Evolutionary conservation across 345 rosid genomes (phyloP).

Genomic region (Acer saccharum): DNA sequence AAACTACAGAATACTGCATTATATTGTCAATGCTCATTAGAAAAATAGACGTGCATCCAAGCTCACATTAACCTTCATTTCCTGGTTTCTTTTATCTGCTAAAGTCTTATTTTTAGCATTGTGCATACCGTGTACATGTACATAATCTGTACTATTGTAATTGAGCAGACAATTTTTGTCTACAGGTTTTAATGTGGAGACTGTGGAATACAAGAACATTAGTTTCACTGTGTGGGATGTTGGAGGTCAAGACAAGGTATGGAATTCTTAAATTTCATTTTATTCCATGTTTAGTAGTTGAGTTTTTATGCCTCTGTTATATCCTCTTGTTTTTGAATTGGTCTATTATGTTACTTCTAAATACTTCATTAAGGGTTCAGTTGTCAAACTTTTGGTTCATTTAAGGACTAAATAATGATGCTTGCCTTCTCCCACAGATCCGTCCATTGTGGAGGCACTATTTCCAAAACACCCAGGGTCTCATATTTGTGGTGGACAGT

Average conservation of each 20-base stretch:
- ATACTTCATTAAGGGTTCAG: background rate
- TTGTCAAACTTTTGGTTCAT: background rate
- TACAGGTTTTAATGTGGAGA: constrained; percentile 88
- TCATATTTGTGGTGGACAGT: constrained; percentile 88
- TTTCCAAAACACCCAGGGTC: constrained; percentile 86
- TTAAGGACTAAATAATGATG: background rate
- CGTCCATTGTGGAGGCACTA: constrained; percentile 93
- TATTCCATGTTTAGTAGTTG: background rate
- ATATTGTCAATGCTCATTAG: background rate
- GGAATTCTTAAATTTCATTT: background rate
- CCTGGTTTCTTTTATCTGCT: constrained; percentile 2
- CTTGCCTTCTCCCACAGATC: constrained; percentile 41
- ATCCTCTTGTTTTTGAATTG: background rate
- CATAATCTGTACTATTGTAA: background rate
- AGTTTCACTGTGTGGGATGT: constrained; percentile 98
- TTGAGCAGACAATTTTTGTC: background rate
- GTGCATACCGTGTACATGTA: background rate
- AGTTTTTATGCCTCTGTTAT: background rate
- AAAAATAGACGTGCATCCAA: background rate
- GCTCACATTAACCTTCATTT: background rate
- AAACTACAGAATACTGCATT: background rate
- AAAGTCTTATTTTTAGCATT: background rate
- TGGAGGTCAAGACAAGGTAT: constrained; percentile 91
- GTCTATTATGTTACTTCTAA: background rate
- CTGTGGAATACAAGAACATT: constrained; percentile 86